A percentile compares a stretch with the other conserved stretches of the same genome.
phyloP scores from a whole-genome alignment of 2,329 filamentous ascomycete species.

The Zymoseptoria ardabiliae region DNA sequence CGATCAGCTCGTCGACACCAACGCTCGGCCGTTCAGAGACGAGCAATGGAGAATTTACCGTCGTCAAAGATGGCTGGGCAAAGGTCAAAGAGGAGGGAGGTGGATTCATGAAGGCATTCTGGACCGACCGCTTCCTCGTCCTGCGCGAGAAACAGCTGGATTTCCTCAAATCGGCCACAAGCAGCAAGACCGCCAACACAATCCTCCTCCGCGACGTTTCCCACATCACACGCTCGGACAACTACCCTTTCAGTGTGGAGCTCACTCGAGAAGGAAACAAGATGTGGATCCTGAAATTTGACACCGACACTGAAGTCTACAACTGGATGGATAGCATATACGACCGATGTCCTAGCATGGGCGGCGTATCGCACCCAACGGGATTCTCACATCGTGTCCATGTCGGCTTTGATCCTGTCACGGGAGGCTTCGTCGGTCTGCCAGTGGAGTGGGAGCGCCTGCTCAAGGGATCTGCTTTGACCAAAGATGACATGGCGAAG shows the following conservation, averaged over 20 bases:
- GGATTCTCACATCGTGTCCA: constrained; percentile 97
- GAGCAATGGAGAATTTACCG: constrained; percentile 30
- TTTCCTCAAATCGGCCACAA: constrained; percentile 85
- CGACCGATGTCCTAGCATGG: constrained; percentile 92
- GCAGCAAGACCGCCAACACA: constrained; percentile 72
- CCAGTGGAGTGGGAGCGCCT: constrained; percentile 97
- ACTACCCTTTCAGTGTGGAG: constrained; percentile 87
- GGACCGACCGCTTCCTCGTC: constrained; percentile 89
- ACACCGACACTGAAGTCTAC: constrained; percentile 93
- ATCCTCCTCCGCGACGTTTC: constrained; percentile 81
- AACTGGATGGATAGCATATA: constrained; percentile 99
- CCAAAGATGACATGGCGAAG: constrained; percentile 96
- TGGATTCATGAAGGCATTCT: constrained; percentile 51
- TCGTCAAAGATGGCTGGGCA: constrained; percentile 61
- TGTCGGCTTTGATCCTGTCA: constrained; percentile 92
- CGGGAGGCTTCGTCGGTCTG: constrained; percentile 87
- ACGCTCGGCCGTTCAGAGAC: constrained; percentile 36
- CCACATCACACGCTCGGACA: constrained; percentile 84
- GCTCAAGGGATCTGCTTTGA: constrained; percentile 91
- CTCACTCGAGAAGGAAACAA: constrained; percentile 82
- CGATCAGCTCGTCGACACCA: constrained; percentile 30
- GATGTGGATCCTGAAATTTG: constrained; percentile 85
- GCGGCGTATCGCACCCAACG: constrained; percentile 94
- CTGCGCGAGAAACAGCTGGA: constrained; percentile 88
- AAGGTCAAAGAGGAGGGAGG: constrained; percentile 85